A percentile compares a stretch with the other conserved stretches of the same genome.
phyloP scores from a whole-genome alignment of 2,329 filamentous ascomycete genomes.

The Pyrenophora teres region DNA sequence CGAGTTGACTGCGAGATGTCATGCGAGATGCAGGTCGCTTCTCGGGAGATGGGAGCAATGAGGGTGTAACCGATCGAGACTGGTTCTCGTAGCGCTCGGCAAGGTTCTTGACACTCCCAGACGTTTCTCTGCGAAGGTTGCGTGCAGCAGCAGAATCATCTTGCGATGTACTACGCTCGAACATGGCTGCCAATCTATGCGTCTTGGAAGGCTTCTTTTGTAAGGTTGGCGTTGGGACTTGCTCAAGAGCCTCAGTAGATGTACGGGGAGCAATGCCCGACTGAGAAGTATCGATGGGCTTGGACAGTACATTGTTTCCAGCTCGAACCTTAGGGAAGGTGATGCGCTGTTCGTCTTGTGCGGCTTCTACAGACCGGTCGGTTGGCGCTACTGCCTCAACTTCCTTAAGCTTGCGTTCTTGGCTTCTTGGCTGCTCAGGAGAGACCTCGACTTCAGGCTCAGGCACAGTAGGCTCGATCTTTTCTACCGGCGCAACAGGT shows the following conservation, averaged over 20 bases:
- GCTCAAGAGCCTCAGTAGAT: constrained; percentile 15
- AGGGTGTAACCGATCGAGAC: constrained; percentile 26
- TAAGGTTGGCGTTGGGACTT: constrained; percentile 23
- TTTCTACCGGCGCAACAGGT: neutral
- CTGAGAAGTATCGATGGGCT: neutral
- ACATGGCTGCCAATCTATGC: constrained; percentile 42
- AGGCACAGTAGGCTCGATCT: neutral
- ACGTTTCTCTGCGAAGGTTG: constrained; percentile 18
- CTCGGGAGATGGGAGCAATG: constrained; percentile 18
- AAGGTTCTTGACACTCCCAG: constrained; percentile 30
- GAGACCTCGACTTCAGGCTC: neutral
- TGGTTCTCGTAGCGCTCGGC: constrained; percentile 31
- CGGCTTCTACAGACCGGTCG: neutral
- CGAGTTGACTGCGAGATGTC: constrained; percentile 20
- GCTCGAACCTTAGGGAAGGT: neutral
- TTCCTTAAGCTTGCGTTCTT: constrained; percentile 28
- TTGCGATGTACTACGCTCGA: constrained; percentile 33
- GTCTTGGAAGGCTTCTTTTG: constrained; percentile 48
- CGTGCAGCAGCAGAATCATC: constrained; percentile 10
- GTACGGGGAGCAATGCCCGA: neutral
- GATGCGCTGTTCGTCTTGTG: neutral
- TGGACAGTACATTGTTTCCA: neutral
- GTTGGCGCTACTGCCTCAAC: neutral
- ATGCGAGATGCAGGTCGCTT: constrained; percentile 21
- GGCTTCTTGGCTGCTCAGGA: constrained; percentile 24